Evolutionary conservation across 345 rosid species (phyloP), one percentile per base, ranked within the genome.

Genomic region (Dimocarpus longan): DNA sequence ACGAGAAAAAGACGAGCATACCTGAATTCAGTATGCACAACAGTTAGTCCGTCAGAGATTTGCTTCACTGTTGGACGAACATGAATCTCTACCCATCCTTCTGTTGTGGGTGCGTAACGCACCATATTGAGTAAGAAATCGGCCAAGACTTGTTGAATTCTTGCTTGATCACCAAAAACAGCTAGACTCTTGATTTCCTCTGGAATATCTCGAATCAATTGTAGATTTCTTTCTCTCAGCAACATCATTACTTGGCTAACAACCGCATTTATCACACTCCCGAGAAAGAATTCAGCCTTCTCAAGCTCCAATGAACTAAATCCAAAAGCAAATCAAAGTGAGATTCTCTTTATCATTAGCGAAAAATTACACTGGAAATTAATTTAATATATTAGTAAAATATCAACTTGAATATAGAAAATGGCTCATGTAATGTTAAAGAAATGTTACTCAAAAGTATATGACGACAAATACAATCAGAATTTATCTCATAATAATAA

Each of bases 1-100:
- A 76, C 46, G 54, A 60, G 37, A 5, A 60, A 37, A 76, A 66
- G 66, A 43, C 56, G 22, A 76, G 24, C 66, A 71, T 83, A 93
- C 99, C 97, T 93, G 89, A 92, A 95, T 80, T 93, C 99, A 6
- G 85, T 75, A 83, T 78, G 92, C 71, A 89, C 83, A 57, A 88
- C 68, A 21, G 86, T 78, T 60, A 75, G 83, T 50, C 88, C 93
- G 26, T 86, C 88, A 78, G 93, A 76, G 78, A 72, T 78, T 81
- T 84, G 93, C 87, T 91, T 92, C 28, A 89, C 57, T 68, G 82
- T 82, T 16, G 93, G 99, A 77, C 76, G 82, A 76, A 92, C 86
- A 80, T 90, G 97, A 82, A 95, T 93, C 90, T 93, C 97, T 52
- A 95, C 96, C 97, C 98, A 93, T 9, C 98, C 97, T 60, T 89